Base-by-base conservation (phyloP, 1,284 basidiomycete species). In the Fistulinella cinereoalba region DNA sequence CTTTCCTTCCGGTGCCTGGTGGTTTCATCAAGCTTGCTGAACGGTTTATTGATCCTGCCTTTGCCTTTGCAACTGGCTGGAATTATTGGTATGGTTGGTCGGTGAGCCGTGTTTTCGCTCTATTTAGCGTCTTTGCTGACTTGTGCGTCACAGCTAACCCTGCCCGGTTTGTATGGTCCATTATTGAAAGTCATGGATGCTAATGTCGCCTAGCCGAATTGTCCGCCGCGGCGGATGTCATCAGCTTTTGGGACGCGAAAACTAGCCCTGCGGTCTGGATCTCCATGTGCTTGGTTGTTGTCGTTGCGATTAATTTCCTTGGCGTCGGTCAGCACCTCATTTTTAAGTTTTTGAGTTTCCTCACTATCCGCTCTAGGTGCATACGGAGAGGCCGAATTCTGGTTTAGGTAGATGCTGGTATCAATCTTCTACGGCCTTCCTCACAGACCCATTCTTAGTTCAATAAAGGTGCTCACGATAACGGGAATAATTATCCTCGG, bases 61-160 rank as follows among this genome's bases (percentile, higher is more conserved):
- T 85, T 45, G 78, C 79, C 0, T 85, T 85, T 61, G 76, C 81
- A 27, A 75, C 79, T 72, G 81, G 82, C 11, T 86, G 81, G 80
- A 81, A 83, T 56, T 83, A 83, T 60, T 80, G 75, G 73, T 82
- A 80, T 62, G 80, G 77, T 58, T 81, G 79, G 73, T 62, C 65
- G 8, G 71, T 78, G 40, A 58, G 80, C 51, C 68, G 76, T 2
- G 6, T 15, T 27, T 19, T 2, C 18, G 1, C 41, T n/a, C 15
- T 28, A 8, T 16, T 4, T 13, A 23, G 28, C 25, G 1, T 6
- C 13, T 10, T n/a, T n/a, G n/a, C n/a, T n/a, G n/a, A n/a, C n/a
- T n/a, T n/a, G n/a, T n/a, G n/a, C n/a, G n/a, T n/a, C 16, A 8
- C 37, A 63, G 61, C 7, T 67, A 6, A 66, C 61, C 8, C 39